Conservation (phyloP, 306 rosid genomes). For the Prunus salicina region DNA sequence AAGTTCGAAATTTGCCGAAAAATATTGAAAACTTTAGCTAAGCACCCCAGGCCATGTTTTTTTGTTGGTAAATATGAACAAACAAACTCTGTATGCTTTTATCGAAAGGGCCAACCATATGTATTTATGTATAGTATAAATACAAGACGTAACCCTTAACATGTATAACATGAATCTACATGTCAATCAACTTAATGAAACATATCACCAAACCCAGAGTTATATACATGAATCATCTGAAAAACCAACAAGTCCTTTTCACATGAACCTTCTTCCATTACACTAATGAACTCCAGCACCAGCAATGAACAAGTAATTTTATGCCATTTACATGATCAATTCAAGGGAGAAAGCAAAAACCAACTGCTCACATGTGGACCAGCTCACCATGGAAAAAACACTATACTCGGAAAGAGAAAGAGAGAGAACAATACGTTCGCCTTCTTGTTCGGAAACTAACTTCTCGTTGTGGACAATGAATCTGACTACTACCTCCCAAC, state of each 20-base stretch:
- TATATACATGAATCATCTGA: slow-evolving; percentile 26
- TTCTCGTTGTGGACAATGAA: not conserved
- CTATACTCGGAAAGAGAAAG: not conserved
- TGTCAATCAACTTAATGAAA: not conserved
- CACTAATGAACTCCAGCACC: slow-evolving; percentile 13
- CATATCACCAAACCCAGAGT: not conserved
- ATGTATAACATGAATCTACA: not conserved
- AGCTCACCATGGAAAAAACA: not conserved
- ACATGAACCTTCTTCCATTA: slow-evolving; percentile 11
- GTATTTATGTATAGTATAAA: not conserved
- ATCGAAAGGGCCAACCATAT: not conserved
- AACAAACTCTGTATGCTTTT: not conserved
- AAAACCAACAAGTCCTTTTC: slow-evolving; percentile 3
- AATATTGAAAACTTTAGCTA: not conserved
- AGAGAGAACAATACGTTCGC: not conserved
- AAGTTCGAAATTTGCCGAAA: not conserved
- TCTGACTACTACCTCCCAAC: slow-evolving; percentile 7
- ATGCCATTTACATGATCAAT: slow-evolving; percentile 11
- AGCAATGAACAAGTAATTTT: slow-evolving; percentile 3
- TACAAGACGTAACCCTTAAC: not conserved
- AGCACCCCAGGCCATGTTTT: not conserved
- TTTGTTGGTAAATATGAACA: not conserved
- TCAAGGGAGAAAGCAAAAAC: not conserved
- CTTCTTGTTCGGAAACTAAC: not conserved
- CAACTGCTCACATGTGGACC: slow-evolving; percentile 8